Conservation (phyloP, 345 rosid species). For the Linum tenue region DNA sequence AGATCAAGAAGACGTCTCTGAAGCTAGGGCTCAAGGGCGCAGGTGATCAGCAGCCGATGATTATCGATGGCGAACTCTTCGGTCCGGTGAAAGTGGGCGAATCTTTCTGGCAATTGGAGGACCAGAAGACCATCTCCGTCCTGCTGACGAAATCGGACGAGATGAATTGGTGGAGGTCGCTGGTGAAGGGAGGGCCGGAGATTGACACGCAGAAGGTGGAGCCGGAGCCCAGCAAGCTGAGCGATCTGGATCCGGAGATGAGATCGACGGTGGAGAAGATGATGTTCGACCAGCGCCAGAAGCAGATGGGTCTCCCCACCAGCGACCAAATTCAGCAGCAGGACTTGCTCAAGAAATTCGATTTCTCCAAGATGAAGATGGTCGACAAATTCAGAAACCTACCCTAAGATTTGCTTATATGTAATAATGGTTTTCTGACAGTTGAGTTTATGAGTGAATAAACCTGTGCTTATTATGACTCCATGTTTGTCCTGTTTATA, state of each 20-base stretch:
- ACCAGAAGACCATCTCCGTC: slow-evolving; percentile 1
- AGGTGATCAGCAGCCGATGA: not conserved
- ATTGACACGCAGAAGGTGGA: slow-evolving; percentile 4
- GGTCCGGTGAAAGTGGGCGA: too few relatives aligned
- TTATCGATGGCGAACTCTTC: not conserved
- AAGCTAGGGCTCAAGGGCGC: slow-evolving; percentile 18
- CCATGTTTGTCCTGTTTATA: too few relatives aligned
- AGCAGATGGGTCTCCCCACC: too few relatives aligned
- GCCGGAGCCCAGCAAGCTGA: slow-evolving; percentile 18
- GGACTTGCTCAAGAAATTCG: too few relatives aligned
- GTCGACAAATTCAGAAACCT: not conserved
- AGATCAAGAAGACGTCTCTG: slow-evolving; percentile 17
- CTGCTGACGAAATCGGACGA: slow-evolving; percentile 17
- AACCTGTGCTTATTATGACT: too few relatives aligned
- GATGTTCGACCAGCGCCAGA: too few relatives aligned
- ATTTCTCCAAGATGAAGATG: slow-evolving; percentile 6
- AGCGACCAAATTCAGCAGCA: too few relatives aligned
- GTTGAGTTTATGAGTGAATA: too few relatives aligned
- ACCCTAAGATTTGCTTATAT: too few relatives aligned
- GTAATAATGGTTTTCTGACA: too few relatives aligned
- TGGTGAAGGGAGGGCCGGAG: not conserved
- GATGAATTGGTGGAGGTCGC: slow-evolving; percentile 19
- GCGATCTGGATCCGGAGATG: slow-evolving; percentile 19
- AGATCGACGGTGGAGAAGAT: slow-evolving; percentile 16
- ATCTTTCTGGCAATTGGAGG: too few relatives aligned